Conservation (phyloP, 139 green algal genomes). For the Eudorina sp. region DNA sequence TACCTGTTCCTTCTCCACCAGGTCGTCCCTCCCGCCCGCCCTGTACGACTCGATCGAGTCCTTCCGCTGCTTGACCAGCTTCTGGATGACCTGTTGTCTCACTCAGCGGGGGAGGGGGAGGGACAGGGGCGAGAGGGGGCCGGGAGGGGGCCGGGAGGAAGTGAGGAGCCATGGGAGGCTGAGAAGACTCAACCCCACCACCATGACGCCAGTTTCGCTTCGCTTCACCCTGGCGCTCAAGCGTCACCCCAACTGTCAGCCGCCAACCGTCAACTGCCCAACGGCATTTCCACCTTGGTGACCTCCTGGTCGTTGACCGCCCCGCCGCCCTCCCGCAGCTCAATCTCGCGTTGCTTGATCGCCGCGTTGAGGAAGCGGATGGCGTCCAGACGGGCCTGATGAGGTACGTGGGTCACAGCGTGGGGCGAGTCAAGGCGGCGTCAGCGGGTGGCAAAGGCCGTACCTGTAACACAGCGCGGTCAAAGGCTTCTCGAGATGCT, state of each 20-base stretch:
- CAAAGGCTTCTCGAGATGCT: no score
- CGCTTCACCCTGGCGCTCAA: no score
- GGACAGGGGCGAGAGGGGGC: no score
- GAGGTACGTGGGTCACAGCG: background rate
- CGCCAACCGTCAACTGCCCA: no score
- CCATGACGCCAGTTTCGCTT: no score
- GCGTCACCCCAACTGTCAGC: no score
- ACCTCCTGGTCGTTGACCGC: constrained; percentile 39
- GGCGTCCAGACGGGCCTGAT: constrained; percentile 51
- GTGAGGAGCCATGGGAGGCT: no score
- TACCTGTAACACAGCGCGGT: no score
- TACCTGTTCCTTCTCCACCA: constrained; percentile 63
- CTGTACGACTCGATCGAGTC: constrained; percentile 67
- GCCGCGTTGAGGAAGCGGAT: constrained; percentile 64
- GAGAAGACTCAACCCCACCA: no score
- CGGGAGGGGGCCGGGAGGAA: no score
- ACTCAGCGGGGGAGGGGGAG: no score
- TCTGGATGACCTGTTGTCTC: constrained; percentile 55
- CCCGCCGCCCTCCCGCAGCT: constrained; percentile 54
- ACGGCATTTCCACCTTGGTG: constrained; percentile 48
- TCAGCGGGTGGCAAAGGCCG: background rate
- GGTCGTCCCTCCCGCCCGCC: constrained; percentile 55
- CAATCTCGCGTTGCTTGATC: constrained; percentile 64
- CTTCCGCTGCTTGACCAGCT: constrained; percentile 63
- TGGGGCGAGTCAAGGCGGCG: background rate